Evolutionary conservation across 164 flowering plant species (phyloP).

Genomic region (Saururus chinensis): DNA sequence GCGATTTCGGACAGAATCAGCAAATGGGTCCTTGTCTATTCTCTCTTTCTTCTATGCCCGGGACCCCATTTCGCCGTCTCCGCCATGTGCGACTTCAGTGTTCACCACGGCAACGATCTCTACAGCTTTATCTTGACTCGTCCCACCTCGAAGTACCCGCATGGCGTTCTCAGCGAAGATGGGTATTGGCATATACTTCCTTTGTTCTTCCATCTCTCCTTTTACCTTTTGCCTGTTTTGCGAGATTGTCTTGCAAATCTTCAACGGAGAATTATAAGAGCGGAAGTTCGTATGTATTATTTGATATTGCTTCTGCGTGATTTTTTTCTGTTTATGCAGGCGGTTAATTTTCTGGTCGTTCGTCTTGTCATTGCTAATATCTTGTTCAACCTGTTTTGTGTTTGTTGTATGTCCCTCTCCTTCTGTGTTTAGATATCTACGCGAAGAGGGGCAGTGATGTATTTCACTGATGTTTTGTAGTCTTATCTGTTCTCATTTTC

Average conservation of each 20-base stretch:
- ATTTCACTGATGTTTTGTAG: no score
- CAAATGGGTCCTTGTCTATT: background rate
- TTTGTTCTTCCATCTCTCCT: conserved; percentile 1
- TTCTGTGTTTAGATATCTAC: no score
- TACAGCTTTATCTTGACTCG: conserved; percentile 61
- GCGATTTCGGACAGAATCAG: background rate
- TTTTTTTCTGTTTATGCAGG: no score
- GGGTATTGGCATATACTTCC: conserved; percentile 41
- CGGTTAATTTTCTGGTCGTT: no score
- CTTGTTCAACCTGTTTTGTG: no score
- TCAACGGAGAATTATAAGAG: background rate
- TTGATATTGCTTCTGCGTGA: background rate
- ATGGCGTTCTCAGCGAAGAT: conserved; percentile 89
- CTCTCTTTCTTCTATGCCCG: background rate
- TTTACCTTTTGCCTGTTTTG: background rate
- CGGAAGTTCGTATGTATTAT: background rate
- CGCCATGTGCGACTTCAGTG: conserved; percentile 45
- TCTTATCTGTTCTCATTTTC: no score
- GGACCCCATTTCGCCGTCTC: conserved; percentile 6
- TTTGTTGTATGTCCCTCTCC: no score
- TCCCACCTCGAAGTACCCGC: conserved; percentile 50
- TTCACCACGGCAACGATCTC: conserved; percentile 31
- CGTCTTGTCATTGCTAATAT: no score
- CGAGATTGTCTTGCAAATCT: background rate
- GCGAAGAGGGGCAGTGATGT: no score